Evolutionary conservation across 2,329 filamentous ascomycete species (phyloP), one percentile per base, ranked within the genome.

Genomic region (Keithomyces neogunnii): DNA sequence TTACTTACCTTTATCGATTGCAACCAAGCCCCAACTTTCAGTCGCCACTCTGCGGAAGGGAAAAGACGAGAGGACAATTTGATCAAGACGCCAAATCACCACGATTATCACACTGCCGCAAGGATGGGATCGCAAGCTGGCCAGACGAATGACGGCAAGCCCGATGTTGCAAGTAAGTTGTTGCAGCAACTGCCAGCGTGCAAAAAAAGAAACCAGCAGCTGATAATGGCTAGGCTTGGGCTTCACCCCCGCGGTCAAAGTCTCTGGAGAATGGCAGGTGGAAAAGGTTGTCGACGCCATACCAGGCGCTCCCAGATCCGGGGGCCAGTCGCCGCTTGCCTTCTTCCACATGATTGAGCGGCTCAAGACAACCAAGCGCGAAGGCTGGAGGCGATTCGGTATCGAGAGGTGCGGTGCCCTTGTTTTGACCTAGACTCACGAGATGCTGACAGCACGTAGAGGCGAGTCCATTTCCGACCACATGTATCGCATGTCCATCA

Each of bases 401-500:
- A 89, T 99, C 59, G 59, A 71, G 2, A 69, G 74, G 80, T 82
- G 64, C 43, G 64, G 26, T 35, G 10, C 45, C 6, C 35, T 1
- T 19, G 3, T 26, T 32, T 26, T 11, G 26, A 28, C 9, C 10
- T 11, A 3, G 40, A 10, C 26, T 19, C 19, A 19, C 19, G 19
- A 19, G 13, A 30, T 31, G 43, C 42, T 47, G n/a, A 10, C 30
- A 1, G 9, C 6, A 5, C 30, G 5, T 56, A 84, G 78, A 52
- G 87, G 89, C 66, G 93, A 99, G 70, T 95, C 89, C 2, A 96
- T 99, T 64, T 81, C 89, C 50, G 93, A 99, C 73, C 93, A 99
- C 77, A 99, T 99, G 93, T 99, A 97, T 72, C 90, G 93, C 71
- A 99, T 99, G 93, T 89, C 91, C 47, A 81, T 99, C 59, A 89